A percentile compares a stretch with the other conserved stretches of the same genome.
phyloP scores from a whole-genome alignment of 352 stramenopile genomes.

The Globisporangium cylindrosporum region DNA sequence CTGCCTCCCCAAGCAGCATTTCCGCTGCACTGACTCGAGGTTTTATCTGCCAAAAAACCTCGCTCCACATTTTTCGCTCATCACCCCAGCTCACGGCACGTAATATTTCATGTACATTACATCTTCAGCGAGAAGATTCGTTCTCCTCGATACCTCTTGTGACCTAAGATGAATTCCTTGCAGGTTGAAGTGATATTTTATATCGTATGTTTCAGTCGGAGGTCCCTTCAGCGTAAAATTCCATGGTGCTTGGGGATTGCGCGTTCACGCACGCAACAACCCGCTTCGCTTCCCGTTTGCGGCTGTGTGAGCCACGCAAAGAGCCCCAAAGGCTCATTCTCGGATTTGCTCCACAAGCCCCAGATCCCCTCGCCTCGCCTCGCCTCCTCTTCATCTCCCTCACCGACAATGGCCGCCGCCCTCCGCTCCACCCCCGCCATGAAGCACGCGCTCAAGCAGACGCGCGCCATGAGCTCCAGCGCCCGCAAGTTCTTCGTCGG shows the following conservation, averaged over 20 bases:
- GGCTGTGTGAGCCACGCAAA: not conserved
- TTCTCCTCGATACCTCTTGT: not conserved
- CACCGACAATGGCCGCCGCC: not conserved
- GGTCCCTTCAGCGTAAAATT: not conserved
- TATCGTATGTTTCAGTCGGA: not conserved
- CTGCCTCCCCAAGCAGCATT: constrained; percentile 6
- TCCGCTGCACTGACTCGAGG: not conserved
- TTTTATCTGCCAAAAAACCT: constrained; percentile 1
- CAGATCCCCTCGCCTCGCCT: constrained; percentile 16
- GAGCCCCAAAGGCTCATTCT: constrained; percentile 27
- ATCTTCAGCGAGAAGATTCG: not conserved
- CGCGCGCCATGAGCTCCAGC: constrained; percentile 60
- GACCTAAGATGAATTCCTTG: not conserved
- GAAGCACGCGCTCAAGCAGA: constrained; percentile 38
- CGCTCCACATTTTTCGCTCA: not conserved
- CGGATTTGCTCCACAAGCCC: constrained; percentile 38
- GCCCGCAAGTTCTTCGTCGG: constrained; percentile 98
- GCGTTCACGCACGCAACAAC: not conserved
- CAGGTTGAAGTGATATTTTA: not conserved
- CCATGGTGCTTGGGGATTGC: constrained; percentile 13
- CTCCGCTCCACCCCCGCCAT: constrained; percentile 31
- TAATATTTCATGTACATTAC: not conserved
- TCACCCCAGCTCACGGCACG: not conserved
- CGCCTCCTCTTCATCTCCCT: constrained; percentile 6
- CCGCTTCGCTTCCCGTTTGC: not conserved